phyloP scores from a whole-genome alignment of 345 rosid species.

The Geranium brycei region DNA sequence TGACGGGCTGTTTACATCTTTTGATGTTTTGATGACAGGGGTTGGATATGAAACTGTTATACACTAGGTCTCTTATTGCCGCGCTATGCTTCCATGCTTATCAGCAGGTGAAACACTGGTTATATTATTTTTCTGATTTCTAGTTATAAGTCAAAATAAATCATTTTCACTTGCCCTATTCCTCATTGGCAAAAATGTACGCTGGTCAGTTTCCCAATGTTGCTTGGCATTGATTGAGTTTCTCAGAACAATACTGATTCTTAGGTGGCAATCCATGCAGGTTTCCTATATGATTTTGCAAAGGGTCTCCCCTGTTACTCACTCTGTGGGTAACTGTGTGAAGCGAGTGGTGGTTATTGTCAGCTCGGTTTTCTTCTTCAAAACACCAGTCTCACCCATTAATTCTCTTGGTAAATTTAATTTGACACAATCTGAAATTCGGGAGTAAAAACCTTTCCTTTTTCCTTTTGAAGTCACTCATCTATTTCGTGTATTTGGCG shows the following conservation, averaged over 20 bases:
- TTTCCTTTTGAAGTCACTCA: neutral
- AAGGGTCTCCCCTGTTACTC: constrained; percentile 95
- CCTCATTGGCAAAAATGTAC: neutral
- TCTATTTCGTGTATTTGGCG: constrained; percentile 7
- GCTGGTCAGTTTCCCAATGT: neutral
- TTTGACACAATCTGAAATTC: neutral
- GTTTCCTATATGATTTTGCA: constrained; percentile 91
- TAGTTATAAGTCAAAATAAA: neutral
- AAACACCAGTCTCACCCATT: constrained; percentile 67
- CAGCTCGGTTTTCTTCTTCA: constrained; percentile 89
- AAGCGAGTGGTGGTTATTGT: constrained; percentile 99
- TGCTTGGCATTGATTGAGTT: neutral
- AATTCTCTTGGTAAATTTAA: constrained; percentile 63
- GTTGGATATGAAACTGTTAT: constrained; percentile 26
- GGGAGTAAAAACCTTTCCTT: neutral
- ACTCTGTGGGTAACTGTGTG: constrained; percentile 98
- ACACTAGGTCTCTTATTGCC: constrained; percentile 29
- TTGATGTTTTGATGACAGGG: constrained; percentile 20
- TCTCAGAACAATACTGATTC: constrained; percentile 5
- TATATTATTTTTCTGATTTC: neutral
- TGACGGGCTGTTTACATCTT: neutral
- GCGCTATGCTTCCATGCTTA: constrained; percentile 50
- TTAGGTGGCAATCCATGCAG: constrained; percentile 26
- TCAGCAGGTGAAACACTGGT: constrained; percentile 27
- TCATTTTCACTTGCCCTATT: neutral